Percentiles rank a stretch among this genome's conserved stretches.
These are phyloP conservation scores for Sphagnum fallax DNA, from an alignment of 228 moss, liverwort and hornwort genomes.

Conservation along the genomic window DNA sequence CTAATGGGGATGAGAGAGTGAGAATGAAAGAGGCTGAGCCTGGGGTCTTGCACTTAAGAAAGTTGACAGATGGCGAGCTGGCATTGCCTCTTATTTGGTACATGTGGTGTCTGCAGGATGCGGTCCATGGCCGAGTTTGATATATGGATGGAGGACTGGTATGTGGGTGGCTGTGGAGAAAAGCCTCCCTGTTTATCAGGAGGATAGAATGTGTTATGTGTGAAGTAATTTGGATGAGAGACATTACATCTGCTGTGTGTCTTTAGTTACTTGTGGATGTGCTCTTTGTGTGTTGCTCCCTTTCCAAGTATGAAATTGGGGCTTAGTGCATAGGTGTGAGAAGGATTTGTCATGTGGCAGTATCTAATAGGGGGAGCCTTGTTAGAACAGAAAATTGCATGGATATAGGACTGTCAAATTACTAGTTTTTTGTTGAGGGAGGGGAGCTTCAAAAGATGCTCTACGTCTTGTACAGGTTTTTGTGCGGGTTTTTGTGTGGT, in stretches of 20 bases:
- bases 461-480: no score
- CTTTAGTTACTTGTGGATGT: neutral
- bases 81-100: slow-evolving; percentile 99
- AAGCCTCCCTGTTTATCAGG: slow-evolving; percentile 45
- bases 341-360: no score
- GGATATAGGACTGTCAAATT: no score
- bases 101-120: slow-evolving; percentile 99
- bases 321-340: no score
- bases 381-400: no score
- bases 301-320: no score
- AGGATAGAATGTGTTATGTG: neutral
- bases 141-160: slow-evolving; percentile 99
- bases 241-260: neutral
- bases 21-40: slow-evolving; percentile 57
- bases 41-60: slow-evolving; percentile 87
- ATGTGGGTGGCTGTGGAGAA: slow-evolving; percentile 99
- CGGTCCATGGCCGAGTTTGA: slow-evolving; percentile 99
- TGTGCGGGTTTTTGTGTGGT: slow-evolving; percentile 20
- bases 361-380: no score
- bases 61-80: slow-evolving; percentile 85
- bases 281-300: no score
- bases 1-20: slow-evolving; percentile 55
- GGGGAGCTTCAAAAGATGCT: no score
- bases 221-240: slow-evolving; percentile 10
- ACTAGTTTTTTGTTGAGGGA: no score